These are phyloP conservation scores for Candida ficus DNA, from an alignment of 805 yeast genomes.

Conservation along the genomic window DNA sequence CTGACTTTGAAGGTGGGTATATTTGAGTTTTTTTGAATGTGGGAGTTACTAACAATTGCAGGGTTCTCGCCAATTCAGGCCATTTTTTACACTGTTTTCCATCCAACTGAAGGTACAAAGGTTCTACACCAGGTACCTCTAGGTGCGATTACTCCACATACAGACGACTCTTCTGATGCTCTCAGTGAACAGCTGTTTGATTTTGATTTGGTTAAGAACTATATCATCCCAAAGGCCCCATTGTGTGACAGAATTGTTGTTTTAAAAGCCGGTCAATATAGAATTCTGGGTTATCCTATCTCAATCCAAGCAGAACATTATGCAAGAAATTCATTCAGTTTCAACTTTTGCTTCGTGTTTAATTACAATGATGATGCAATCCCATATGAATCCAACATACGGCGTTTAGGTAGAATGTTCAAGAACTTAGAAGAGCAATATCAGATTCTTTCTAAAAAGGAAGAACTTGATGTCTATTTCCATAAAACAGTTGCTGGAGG, in stretches of 20 bases:
- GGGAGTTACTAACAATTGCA: conserved; percentile 23
- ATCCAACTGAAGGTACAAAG: conserved; percentile 93
- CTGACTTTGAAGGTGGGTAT: conserved; percentile 27
- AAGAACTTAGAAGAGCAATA: conserved; percentile 87
- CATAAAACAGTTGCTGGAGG: conserved; percentile 7
- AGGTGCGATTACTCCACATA: conserved; percentile 48
- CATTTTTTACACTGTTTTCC: conserved; percentile 85
- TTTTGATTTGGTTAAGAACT: conserved; percentile 84
- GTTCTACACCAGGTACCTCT: conserved; percentile 88
- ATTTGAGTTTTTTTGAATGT: not conserved
- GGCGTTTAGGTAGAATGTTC: conserved; percentile 83
- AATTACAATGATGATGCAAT: conserved; percentile 74
- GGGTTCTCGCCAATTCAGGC: conserved; percentile 91
- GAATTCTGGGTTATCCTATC: conserved; percentile 87
- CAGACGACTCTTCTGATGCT: conserved; percentile 26
- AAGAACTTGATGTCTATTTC: conserved; percentile 35
- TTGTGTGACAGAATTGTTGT: conserved; percentile 80
- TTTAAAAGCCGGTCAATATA: conserved; percentile 60
- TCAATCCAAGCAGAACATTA: conserved; percentile 68
- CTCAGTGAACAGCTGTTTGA: conserved; percentile 46
- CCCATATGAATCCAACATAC: conserved; percentile 81
- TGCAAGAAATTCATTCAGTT: conserved; percentile 86
- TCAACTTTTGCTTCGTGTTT: conserved; percentile 91
- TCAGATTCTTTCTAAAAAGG: conserved; percentile 58
- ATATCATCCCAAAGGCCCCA: conserved; percentile 89